These are phyloP conservation scores for Pythium sp. DNA, from an alignment of 352 stramenopile genomes.

Conservation along the genomic window DNA sequence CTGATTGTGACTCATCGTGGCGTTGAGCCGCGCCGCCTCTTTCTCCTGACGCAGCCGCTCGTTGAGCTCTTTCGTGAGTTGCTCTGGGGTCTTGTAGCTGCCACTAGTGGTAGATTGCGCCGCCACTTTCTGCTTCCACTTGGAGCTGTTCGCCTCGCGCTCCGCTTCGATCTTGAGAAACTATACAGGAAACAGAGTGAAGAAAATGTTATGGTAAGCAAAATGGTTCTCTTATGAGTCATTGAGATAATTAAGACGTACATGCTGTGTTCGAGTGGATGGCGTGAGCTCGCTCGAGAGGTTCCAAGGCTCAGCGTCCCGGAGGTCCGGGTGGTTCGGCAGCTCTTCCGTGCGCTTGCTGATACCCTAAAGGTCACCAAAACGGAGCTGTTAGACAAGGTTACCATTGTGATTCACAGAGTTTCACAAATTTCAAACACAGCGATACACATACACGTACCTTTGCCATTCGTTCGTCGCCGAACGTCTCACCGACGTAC, in stretches of 20 bases:
- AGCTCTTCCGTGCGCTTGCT: conserved; percentile 75
- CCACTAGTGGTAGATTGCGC: conserved; percentile 7
- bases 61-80: conserved; percentile 46
- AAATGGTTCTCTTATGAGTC: not conserved
- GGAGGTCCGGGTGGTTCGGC: conserved; percentile 65
- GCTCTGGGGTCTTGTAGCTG: conserved; percentile 55
- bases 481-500: conserved; percentile 62
- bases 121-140: conserved; percentile 46
- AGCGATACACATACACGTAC: conserved; percentile 17
- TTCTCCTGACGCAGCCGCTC: conserved; percentile 53
- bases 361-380: conserved; percentile 35
- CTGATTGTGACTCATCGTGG: conserved; percentile 11
- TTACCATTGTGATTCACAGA: not conserved
- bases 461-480: conserved; percentile 64
- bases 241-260: conserved; percentile 16
- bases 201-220: not conserved
- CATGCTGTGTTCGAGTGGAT: conserved; percentile 44
- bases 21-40: conserved; percentile 18
- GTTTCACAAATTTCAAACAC: not conserved
- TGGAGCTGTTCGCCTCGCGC: conserved; percentile 37
- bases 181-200: conserved; percentile 12
- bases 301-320: conserved; percentile 62
- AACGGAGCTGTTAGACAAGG: not conserved
- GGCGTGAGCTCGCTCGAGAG: conserved; percentile 49
- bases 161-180: conserved; percentile 33